Evolutionary conservation across 345 rosid genomes (phyloP), one percentile per base, ranked within the genome.

Genomic region (Dipteronia sinensis): DNA sequence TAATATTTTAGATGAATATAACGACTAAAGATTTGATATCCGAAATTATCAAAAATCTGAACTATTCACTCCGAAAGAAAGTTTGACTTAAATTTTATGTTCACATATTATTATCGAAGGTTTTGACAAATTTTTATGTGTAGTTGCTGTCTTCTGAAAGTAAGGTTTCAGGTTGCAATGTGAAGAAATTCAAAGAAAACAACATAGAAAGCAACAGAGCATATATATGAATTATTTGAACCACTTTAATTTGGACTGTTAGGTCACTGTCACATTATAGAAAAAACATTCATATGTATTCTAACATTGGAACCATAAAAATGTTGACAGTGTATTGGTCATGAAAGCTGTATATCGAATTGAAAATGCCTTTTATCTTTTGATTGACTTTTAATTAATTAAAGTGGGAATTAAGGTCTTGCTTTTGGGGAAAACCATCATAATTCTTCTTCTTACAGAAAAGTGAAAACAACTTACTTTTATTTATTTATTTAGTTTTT

Each of bases 381-480:
- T 69, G 25, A 65, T 67, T 76, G 76, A 58, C 71, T 55, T 71
- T 12, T 15, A 16, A 15, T 53, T 53, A 53, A 47, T 53, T 23
- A 51, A 71, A 10, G 15, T 27, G 17, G 67, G 31, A 77, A 61
- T 59, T 58, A 23, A 72, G 25, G 27, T 47, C 17, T 34, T 55
- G 17, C 44, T 59, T 63, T 65, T 17, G 29, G 44, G 71, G 9
- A 44, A 38, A 34, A 38, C 34, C 71, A 23, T 64, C 56, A 44
- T 67, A 7, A 55, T 67, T 67, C 65, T 47, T 69, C 44, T 44
- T 44, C 56, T 20, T 22, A 12, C 16, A 2, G 17, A n/a, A 69
- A 55, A 44, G 58, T 58, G 70, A 72, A 72, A 76, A 61, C 64
- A 51, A 42, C 31, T 78, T 78, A 63, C 73, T 58, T 69, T 69